These are phyloP conservation scores for Neofusicoccum laricinum DNA, from an alignment of 2,329 filamentous ascomycete genomes.

Conservation along the genomic window DNA sequence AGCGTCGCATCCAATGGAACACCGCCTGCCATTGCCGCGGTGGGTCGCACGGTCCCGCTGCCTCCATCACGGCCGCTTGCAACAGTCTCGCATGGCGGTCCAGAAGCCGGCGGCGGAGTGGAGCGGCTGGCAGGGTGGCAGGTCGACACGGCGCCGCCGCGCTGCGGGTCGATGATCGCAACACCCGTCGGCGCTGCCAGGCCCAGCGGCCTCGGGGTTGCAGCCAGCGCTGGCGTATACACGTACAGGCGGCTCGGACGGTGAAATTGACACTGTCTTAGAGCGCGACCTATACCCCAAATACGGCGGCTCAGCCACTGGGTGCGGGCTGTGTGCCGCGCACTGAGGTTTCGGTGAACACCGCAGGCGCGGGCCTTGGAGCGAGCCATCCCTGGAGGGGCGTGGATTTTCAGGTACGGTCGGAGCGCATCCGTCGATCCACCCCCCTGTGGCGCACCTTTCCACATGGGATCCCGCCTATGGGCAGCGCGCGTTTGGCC, in stretches of 20 bases:
- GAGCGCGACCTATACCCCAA: background rate
- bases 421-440: slow-evolving; percentile 14
- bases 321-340: slow-evolving; percentile 6
- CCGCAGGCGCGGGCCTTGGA: background rate
- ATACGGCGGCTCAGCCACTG: slow-evolving; percentile 9
- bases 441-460: slow-evolving; percentile 10
- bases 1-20: slow-evolving; percentile 9
- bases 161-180: slow-evolving; percentile 6
- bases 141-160: background rate
- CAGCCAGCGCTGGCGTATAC: too few species aligned
- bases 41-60: slow-evolving; percentile 10
- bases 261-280: slow-evolving; percentile 7
- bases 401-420: slow-evolving; percentile 13
- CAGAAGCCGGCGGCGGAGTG: background rate
- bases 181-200: background rate
- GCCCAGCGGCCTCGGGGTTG: too few species aligned
- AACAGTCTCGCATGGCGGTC: background rate
- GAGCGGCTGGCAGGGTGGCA: background rate
- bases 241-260: background rate
- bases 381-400: slow-evolving; percentile 8
- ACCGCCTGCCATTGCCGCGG: background rate
- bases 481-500: slow-evolving; percentile 3
- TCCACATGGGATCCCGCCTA: slow-evolving; percentile 9
- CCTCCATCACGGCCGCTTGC: background rate
- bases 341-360: slow-evolving; percentile 14